These are phyloP conservation scores for Hirsutella thompsonii DNA, from an alignment of 2,329 filamentous ascomycete genomes.

Conservation along the genomic window DNA sequence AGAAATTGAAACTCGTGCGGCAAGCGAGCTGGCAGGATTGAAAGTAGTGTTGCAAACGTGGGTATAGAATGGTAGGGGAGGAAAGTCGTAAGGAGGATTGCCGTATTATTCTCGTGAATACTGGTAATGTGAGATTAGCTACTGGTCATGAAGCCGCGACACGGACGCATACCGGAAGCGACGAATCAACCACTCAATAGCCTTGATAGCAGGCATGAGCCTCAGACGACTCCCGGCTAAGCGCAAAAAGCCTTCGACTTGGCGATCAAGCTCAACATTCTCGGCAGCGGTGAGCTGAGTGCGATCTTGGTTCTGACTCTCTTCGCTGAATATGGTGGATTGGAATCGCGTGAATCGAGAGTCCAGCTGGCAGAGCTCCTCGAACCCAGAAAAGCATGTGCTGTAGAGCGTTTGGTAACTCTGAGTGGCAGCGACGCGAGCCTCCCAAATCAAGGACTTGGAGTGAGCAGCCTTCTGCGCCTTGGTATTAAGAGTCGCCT, in stretches of 20 bases:
- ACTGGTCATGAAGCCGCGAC: background rate
- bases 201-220: conserved; percentile 77
- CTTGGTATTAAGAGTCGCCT: conserved; percentile 82
- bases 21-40: conserved; percentile 68
- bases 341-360: conserved; percentile 62
- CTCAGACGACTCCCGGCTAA: conserved; percentile 65
- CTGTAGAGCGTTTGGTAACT: conserved; percentile 82
- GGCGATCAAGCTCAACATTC: conserved; percentile 68
- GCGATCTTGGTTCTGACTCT: conserved; percentile 82
- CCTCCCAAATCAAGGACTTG: conserved; percentile 89
- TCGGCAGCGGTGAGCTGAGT: conserved; percentile 70
- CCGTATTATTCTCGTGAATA: conserved; percentile 83
- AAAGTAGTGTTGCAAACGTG: conserved; percentile 73
- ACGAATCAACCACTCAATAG: conserved; percentile 88
- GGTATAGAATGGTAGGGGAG: conserved; percentile 83
- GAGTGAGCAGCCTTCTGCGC: conserved; percentile 85
- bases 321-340: conserved; percentile 77
- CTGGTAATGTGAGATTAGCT: conserved; percentile 28
- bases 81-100: conserved; percentile 68
- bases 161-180: conserved; percentile 60
- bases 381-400: conserved; percentile 78
- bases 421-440: conserved; percentile 71
- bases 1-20: conserved; percentile 72
- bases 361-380: conserved; percentile 83
- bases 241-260: conserved; percentile 71